Percentiles rank a stretch among this genome's conserved stretches.
Evolutionary conservation across 495 filamentous ascomycete genomes (phyloP).

Genomic region (Neurospora tetrasperma): DNA sequence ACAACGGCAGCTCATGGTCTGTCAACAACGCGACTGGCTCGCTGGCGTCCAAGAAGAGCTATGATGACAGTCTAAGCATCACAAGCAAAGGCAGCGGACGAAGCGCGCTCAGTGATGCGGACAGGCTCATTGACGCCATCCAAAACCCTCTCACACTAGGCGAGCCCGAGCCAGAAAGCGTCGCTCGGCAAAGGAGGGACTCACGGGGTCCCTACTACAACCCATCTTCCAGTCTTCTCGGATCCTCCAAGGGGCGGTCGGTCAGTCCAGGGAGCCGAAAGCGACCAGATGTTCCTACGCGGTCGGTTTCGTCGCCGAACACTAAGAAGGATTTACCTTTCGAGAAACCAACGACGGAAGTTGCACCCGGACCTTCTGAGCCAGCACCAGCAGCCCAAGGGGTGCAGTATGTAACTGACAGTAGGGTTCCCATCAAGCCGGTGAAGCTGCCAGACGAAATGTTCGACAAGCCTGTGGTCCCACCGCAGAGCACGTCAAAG

Average conservation of each 20-base stretch:
- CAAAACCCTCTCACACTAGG: conserved; percentile 46
- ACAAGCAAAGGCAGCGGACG: conserved; percentile 40
- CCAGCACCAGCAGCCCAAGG: conserved; percentile 8
- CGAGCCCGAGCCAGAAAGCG: conserved; percentile 24
- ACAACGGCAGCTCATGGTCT: conserved; percentile 16
- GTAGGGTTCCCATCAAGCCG: conserved; percentile 29
- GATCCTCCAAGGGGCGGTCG: conserved; percentile 14
- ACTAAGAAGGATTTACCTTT: not conserved
- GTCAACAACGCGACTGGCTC: conserved; percentile 3
- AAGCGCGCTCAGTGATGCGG: conserved; percentile 58
- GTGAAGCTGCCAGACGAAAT: conserved; percentile 31
- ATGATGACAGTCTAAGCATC: conserved; percentile 37
- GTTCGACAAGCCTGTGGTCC: conserved; percentile 9
- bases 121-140: conserved; percentile 66
- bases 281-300: not conserved
- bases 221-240: conserved; percentile 6
- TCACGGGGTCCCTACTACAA: conserved; percentile 8
- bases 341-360: not conserved
- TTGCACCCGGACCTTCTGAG: not conserved
- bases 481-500: conserved; percentile 15
- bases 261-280: conserved; percentile 13
- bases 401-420: conserved; percentile 21
- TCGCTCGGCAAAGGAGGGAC: conserved; percentile 5
- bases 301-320: conserved; percentile 9
- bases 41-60: conserved; percentile 19